Evolutionary conservation across 1,284 basidiomycete species (phyloP).

Genomic region (Cryptococcus jaspeensis): DNA sequence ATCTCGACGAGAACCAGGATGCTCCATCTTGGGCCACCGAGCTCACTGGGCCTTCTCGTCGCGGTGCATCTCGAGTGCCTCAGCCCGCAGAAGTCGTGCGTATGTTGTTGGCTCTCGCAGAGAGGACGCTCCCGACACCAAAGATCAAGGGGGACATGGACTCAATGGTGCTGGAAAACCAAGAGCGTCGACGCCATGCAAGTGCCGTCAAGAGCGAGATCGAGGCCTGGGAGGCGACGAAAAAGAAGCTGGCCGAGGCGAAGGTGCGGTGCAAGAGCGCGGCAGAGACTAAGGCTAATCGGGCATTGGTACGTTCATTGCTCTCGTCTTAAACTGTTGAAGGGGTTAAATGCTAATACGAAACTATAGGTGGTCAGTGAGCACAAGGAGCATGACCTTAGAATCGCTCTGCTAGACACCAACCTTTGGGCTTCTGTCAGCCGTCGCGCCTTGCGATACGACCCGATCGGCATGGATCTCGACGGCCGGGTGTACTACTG

Average conservation of each 20-base stretch:
- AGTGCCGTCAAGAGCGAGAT: conserved; percentile 19
- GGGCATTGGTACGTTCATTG: conserved; percentile 24
- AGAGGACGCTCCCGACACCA: conserved; percentile 24
- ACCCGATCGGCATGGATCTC: conserved; percentile 35
- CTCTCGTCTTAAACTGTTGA: too few relatives aligned
- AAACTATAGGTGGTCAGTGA: not conserved
- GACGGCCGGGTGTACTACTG: conserved; percentile 40
- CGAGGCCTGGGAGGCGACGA: conserved; percentile 29
- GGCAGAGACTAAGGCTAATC: conserved; percentile 28
- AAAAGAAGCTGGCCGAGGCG: conserved; percentile 34
- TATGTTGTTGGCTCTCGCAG: conserved; percentile 42
- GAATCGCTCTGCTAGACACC: conserved; percentile 19
- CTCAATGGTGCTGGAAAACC: conserved; percentile 15
- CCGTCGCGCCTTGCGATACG: conserved; percentile 26
- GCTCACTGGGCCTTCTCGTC: conserved; percentile 23
- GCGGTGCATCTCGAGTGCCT: conserved; percentile 38
- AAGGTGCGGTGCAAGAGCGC: conserved; percentile 27
- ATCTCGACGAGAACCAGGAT: conserved; percentile 26
- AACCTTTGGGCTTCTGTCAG: conserved; percentile 22
- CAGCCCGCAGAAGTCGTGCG: conserved; percentile 34
- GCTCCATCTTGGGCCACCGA: conserved; percentile 32
- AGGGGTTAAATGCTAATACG: not conserved
- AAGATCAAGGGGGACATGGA: conserved; percentile 31
- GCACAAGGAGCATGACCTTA: conserved; percentile 22
- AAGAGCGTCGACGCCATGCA: conserved; percentile 18